Evolutionary conservation across 129 eudicot species (phyloP), one percentile per base, ranked within the genome.

Genomic region (Flaveria linearis): DNA sequence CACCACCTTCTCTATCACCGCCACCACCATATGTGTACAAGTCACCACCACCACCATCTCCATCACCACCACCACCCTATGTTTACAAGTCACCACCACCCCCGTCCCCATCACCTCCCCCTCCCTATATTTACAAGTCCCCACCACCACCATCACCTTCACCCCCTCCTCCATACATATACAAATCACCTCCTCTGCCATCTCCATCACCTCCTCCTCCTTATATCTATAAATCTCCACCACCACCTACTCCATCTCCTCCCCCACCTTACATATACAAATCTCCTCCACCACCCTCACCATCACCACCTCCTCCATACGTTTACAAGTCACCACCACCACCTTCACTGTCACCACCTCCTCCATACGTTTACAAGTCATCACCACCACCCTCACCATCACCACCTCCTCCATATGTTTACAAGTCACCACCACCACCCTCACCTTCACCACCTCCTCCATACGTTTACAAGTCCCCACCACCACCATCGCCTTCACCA

Each of bases 401-500:
- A 13, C 68, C 68, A 1, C 76, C 76, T 1, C 69, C 77, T 13
- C 77, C 56, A 17, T 72, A 72, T 5, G 3, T 16, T 2, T 72
- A 72, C 4, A 56, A 39, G 3, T 72, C 77, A 1, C 67, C 77
- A n/a, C 77, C 77, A 36, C 77, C 77, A 5, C 77, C 77, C 2
- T 41, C 49, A 0, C 45, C 50, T 0, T 73, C 69, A 57, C 78
- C 78, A 4, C 78, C 78, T 0, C 78, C 78, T 0, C 78, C 78
- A 0, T 73, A 73, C 0, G 2, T 57, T 1, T 73, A 73, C 3
- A 73, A 57, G 1, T 73, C 77, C 0, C 68, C 77, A 7, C 80
- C 73, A 3, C 80, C 80, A 3, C 80, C 80, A 0, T 75, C 78
- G 11, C 73, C 73, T 15, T 64, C 68, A 3, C 78, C 78, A 7